These are phyloP conservation scores for Leptographium wingfieldii DNA, from an alignment of 2,329 filamentous ascomycete genomes.

Conservation along the genomic window DNA sequence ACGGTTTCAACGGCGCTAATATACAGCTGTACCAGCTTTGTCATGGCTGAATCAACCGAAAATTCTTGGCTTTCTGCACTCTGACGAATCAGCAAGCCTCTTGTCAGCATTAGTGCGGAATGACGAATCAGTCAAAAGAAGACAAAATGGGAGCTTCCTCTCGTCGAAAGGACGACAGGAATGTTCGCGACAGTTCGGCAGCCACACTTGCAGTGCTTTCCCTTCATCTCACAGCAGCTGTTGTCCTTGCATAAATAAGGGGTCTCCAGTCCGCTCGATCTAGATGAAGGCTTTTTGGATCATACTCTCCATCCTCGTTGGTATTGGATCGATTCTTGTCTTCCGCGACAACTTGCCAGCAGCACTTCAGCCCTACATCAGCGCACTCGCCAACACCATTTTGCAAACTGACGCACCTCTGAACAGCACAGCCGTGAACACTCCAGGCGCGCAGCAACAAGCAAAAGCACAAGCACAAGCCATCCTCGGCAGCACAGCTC, in stretches of 20 bases:
- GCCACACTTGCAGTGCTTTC: not conserved
- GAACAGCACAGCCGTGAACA: not conserved
- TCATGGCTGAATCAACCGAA: slow-evolving; percentile 11
- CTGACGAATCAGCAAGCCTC: not conserved
- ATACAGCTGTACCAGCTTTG: slow-evolving; percentile 1
- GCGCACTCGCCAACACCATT: slow-evolving; percentile 14
- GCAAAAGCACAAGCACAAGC: not conserved
- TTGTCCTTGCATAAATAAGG: not conserved
- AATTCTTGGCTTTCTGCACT: not conserved
- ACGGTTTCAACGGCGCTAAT: not conserved
- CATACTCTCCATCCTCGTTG: slow-evolving; percentile 25
- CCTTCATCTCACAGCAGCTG: not conserved
- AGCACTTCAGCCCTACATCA: slow-evolving; percentile 20
- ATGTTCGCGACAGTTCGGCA: slow-evolving; percentile 1
- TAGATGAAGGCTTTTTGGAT: slow-evolving; percentile 26
- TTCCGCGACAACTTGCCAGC: slow-evolving; percentile 4
- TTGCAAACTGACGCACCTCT: slow-evolving; percentile 9
- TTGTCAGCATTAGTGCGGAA: slow-evolving; percentile 4
- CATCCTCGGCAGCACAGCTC: not conserved
- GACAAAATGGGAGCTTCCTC: not conserved
- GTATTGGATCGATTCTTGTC: slow-evolving; percentile 21
- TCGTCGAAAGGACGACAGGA: not conserved
- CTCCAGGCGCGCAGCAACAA: not conserved
- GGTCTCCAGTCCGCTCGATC: not conserved
- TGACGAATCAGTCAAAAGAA: slow-evolving; percentile 5